Evolutionary conservation across 164 flowering plant genomes (phyloP).

Genomic region (Berberis vulgaris): DNA sequence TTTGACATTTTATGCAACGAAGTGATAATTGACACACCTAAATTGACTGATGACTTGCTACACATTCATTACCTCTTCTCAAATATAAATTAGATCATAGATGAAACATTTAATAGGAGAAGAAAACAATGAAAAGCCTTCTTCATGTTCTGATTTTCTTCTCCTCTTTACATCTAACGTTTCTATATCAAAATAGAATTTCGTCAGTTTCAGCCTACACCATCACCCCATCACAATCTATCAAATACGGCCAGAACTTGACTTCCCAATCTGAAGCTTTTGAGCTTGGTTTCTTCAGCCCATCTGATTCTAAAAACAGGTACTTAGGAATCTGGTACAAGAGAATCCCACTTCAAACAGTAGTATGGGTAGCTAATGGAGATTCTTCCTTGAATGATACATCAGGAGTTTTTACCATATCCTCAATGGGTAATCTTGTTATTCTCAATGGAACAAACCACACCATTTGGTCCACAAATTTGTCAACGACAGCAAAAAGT

Average conservation of each 20-base stretch:
- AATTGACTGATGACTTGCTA: no score
- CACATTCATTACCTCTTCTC: no score
- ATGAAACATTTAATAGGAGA: no score
- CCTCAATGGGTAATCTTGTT: slow-evolving; percentile 1
- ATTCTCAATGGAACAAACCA: background rate
- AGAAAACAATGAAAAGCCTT: no score
- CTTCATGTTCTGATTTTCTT: no score
- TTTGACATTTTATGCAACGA: no score
- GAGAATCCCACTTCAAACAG: background rate
- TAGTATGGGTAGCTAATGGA: slow-evolving; percentile 10
- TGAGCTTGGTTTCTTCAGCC: background rate
- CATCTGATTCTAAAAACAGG: background rate
- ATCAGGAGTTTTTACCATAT: background rate
- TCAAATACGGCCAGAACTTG: background rate
- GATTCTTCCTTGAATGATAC: background rate
- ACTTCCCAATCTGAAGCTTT: background rate
- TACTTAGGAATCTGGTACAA: slow-evolving; percentile 9
- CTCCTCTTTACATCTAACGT: no score
- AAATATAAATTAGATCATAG: no score
- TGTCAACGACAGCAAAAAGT: background rate
- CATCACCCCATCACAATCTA: background rate
- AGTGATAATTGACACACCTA: no score
- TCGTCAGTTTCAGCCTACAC: background rate
- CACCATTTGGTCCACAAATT: slow-evolving; percentile 5
- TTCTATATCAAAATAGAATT: no score